Conservation (phyloP, 83 land plant genomes). For the Picea abies region DNA sequence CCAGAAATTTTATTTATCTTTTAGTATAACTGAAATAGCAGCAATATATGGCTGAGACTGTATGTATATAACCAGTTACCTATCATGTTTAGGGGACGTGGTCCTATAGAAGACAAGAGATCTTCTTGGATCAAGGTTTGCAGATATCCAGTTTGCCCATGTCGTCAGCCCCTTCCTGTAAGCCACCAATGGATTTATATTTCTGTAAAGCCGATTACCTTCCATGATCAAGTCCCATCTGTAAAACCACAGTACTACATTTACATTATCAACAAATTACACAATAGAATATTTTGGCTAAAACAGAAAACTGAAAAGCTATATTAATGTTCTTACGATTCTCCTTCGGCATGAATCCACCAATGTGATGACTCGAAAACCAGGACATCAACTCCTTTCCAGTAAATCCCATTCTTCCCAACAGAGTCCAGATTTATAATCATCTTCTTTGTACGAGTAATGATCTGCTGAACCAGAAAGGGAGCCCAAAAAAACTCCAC, state of each 20-base stretch:
- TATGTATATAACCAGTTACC: too few species aligned
- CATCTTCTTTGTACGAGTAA: constrained; percentile 27
- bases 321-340: too few species aligned
- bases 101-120: constrained; percentile 6
- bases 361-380: constrained; percentile 71
- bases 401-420: too few species aligned
- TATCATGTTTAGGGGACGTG: neutral
- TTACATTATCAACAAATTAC: too few species aligned
- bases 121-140: constrained; percentile 7
- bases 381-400: too few species aligned
- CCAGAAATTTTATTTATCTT: too few species aligned
- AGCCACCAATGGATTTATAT: constrained; percentile 2
- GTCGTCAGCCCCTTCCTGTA: constrained; percentile 12
- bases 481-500: constrained; percentile 15
- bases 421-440: constrained; percentile 42
- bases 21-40: too few species aligned
- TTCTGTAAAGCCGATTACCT: neutral
- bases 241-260: neutral
- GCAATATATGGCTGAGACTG: too few species aligned
- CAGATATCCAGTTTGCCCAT: constrained; percentile 12
- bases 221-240: constrained; percentile 9
- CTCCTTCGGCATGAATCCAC: constrained; percentile 37
- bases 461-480: constrained; percentile 21
- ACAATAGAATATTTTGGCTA: too few species aligned
- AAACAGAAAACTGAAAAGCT: too few species aligned